Percentiles rank a stretch among this genome's conserved stretches.
Evolutionary conservation across 2,329 filamentous ascomycete genomes (phyloP).

Genomic region (Stagonosporopsis cucurbitacearum): DNA sequence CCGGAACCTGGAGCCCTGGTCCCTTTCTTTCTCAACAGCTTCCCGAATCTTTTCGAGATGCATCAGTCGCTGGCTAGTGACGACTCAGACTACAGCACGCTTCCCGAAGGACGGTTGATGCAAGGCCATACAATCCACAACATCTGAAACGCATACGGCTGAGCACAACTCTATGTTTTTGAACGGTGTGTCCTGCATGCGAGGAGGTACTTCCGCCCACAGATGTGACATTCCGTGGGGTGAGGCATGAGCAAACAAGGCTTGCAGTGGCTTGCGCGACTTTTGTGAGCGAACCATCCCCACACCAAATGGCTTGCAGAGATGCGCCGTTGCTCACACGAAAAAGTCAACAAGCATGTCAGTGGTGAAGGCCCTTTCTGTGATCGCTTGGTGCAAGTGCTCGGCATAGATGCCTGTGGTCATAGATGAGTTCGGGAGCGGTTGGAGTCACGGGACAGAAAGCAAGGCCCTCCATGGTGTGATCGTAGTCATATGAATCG

Average conservation of each 20-base stretch:
- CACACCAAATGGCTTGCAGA: slow-evolving; percentile 18
- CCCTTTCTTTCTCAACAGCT: slow-evolving; percentile 23
- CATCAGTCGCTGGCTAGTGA: slow-evolving; percentile 12
- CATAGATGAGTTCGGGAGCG: neutral
- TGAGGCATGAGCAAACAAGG: slow-evolving; percentile 19
- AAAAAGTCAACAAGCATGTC: slow-evolving; percentile 1
- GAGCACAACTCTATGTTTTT: neutral
- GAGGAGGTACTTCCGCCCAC: slow-evolving; percentile 13
- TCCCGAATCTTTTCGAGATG: slow-evolving; percentile 25
- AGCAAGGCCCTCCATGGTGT: slow-evolving; percentile 12
- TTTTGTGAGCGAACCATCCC: slow-evolving; percentile 30
- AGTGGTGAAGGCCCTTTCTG: slow-evolving; percentile 1
- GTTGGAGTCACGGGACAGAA: neutral
- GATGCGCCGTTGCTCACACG: slow-evolving; percentile 7
- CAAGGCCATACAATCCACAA: slow-evolving; percentile 3
- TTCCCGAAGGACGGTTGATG: neutral
- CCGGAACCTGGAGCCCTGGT: slow-evolving; percentile 12
- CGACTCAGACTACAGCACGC: neutral
- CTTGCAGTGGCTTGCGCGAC: slow-evolving; percentile 29
- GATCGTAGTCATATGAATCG: slow-evolving; percentile 1
- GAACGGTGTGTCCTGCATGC: slow-evolving; percentile 17
- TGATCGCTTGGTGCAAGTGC: slow-evolving; percentile 11
- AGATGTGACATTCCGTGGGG: slow-evolving; percentile 14
- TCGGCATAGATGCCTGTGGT: neutral
- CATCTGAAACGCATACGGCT: slow-evolving; percentile 5